These are phyloP conservation scores for Panicum virgatum DNA, from an alignment of 202 grass and related monocot species.

Conservation along the genomic window DNA sequence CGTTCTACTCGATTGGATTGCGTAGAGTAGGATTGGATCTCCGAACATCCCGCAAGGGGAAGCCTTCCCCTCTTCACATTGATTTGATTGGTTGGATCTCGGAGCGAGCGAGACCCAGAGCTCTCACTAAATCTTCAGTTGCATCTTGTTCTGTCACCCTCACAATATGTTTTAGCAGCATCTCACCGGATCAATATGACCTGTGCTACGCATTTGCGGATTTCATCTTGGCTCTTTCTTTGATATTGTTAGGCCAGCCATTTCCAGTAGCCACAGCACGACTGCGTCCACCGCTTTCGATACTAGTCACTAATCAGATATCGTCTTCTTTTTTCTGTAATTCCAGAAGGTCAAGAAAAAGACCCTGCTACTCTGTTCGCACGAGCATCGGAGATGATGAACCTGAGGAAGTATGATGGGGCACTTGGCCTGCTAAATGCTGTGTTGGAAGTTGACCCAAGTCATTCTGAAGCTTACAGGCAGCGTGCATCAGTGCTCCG, in stretches of 20 bases:
- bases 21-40: not conserved
- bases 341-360: constrained; percentile 59
- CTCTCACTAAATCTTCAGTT: not conserved
- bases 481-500: constrained; percentile 71
- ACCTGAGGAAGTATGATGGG: constrained; percentile 68
- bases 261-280: not conserved
- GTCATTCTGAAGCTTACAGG: constrained; percentile 80
- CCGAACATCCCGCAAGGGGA: not conserved
- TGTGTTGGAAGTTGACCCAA: constrained; percentile 72
- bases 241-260: not conserved
- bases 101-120: not conserved
- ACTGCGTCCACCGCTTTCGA: not conserved
- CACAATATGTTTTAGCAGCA: not conserved
- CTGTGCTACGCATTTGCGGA: not conserved
- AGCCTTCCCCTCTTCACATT: constrained; percentile 1
- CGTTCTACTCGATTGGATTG: not conserved
- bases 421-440: constrained; percentile 76
- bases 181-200: not conserved
- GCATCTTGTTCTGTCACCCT: not conserved
- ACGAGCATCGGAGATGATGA: constrained; percentile 79
- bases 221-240: not conserved
- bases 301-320: not conserved
- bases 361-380: constrained; percentile 68
- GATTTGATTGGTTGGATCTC: not conserved
- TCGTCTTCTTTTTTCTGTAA: not conserved